These are phyloP conservation scores for Hibiscus trionum DNA, from an alignment of 345 rosid species.

Conservation along the genomic window DNA sequence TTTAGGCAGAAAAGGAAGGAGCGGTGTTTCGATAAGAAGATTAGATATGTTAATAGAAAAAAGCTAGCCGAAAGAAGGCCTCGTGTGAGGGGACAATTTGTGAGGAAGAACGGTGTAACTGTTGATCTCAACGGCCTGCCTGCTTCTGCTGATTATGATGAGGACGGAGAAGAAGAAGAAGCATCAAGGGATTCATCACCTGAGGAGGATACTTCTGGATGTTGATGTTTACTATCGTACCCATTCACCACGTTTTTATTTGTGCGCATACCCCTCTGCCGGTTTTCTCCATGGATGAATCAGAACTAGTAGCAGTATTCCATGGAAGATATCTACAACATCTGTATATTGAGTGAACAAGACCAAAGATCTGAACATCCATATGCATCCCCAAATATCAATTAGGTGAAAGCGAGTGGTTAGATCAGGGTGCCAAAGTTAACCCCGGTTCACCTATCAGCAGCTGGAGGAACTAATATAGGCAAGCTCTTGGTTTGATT, in stretches of 20 bases:
- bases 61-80: slow-evolving; percentile 96
- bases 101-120: slow-evolving; percentile 75
- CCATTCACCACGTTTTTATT: background rate
- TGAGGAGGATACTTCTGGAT: slow-evolving; percentile 44
- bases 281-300: slow-evolving; percentile 1
- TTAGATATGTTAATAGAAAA: slow-evolving; percentile 86
- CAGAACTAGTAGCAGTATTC: slow-evolving; percentile 1
- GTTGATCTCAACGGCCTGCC: slow-evolving; percentile 88
- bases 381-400: background rate
- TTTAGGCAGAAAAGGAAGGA: slow-evolving; percentile 92
- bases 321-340: slow-evolving; percentile 5
- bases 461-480: background rate
- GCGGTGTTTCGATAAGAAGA: slow-evolving; percentile 93
- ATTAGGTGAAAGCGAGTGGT: background rate
- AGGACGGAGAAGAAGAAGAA: slow-evolving; percentile 53
- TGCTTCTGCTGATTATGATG: slow-evolving; percentile 54
- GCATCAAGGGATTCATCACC: slow-evolving; percentile 60
- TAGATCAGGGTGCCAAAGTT: background rate
- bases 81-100: slow-evolving; percentile 96
- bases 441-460: background rate
- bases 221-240: slow-evolving; percentile 12
- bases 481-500: background rate
- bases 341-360: background rate
- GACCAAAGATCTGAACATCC: background rate
- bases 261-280: background rate